Base-by-base conservation (phyloP, 2,329 filamentous ascomycete genomes). In the Pseudocercospora cruenta region DNA sequence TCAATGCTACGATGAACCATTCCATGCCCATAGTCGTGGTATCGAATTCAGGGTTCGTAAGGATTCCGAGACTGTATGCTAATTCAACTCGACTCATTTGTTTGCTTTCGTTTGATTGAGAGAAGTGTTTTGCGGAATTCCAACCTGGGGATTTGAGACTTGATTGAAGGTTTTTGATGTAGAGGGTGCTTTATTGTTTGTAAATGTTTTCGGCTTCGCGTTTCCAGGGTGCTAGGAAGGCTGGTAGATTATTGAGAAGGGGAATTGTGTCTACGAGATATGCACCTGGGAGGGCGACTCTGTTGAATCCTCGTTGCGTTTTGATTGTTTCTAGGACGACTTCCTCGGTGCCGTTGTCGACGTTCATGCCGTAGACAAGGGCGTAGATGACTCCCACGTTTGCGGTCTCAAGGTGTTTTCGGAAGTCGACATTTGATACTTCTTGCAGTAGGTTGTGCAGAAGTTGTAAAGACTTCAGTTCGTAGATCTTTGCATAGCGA, bases 111-210 rank as follows among this genome's bases (percentile, higher is more conserved):
- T 19, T 33, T 14, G 28, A 58, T 21, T 19, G 33, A 12, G 54
- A 21, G 54, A 58, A 39, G n/a, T 57, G 26, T 57, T 57, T 36
- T 22, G 54, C 26, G 54, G 21, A 57, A n/a, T 57, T 57, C 54
- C 26, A 57, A 16, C 16, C 26, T n/a, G 10, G 22, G 1, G 54
- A 36, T 0, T 36, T 16, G 8, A 57, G 24, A 8, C 54, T 28
- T 1, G 16, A 8, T 19, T 31, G n/a, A 6, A 57, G 31, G n/a
- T 57, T 57, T 9, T 19, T 28, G 54, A 57, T 9, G 31, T 57
- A 36, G 24, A 57, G 54, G 31, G 14, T 36, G n/a, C 26, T 31
- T 36, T 36, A 26, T 28, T 33, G 24, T 33, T 28, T n/a, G 31
- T 31, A 57, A 10, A 57, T 16, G 10, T 12, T 21, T 28, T 57